Evolutionary conservation across 352 stramenopile genomes (phyloP).

Genomic region (Phytophthora pseudosyringae): DNA sequence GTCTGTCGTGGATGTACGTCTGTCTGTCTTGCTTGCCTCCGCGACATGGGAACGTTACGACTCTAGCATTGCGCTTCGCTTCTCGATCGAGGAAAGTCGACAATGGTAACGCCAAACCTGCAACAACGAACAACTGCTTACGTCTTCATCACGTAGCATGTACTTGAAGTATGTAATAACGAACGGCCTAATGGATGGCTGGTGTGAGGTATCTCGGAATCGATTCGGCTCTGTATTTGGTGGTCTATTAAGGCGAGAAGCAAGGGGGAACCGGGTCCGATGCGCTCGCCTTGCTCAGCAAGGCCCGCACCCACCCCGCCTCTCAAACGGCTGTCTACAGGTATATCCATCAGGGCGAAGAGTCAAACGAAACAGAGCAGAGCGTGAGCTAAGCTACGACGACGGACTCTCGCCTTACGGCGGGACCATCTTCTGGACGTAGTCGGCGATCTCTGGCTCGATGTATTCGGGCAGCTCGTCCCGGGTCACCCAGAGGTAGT

Average conservation of each 20-base stretch:
- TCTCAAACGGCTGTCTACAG: constrained; percentile 30
- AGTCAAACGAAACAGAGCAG: constrained; percentile 29
- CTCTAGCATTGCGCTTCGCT: constrained; percentile 4
- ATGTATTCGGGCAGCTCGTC: constrained; percentile 82
- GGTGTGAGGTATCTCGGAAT: no score
- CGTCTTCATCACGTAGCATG: constrained; percentile 2
- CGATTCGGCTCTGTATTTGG: constrained; percentile 33
- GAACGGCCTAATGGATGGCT: background rate
- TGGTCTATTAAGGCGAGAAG: constrained; percentile 34
- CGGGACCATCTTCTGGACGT: constrained; percentile 87
- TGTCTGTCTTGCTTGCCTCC: no score
- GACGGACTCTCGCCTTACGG: constrained; percentile 26
- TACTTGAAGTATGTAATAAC: background rate
- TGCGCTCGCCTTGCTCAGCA: no score
- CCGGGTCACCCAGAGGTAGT: constrained; percentile 87
- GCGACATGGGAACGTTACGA: constrained; percentile 30
- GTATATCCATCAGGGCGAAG: constrained; percentile 24
- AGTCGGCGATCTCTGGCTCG: constrained; percentile 64
- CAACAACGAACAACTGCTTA: constrained; percentile 12
- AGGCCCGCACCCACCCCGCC: constrained; percentile 1
- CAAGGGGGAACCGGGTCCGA: background rate
- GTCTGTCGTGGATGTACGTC: constrained; percentile 20
- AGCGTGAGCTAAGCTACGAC: constrained; percentile 22
- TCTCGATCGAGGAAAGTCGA: no score
- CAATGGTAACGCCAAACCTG: constrained; percentile 13